These are phyloP conservation scores for Suillus subluteus DNA, from an alignment of 768 basidiomycete species.

Conservation along the genomic window DNA sequence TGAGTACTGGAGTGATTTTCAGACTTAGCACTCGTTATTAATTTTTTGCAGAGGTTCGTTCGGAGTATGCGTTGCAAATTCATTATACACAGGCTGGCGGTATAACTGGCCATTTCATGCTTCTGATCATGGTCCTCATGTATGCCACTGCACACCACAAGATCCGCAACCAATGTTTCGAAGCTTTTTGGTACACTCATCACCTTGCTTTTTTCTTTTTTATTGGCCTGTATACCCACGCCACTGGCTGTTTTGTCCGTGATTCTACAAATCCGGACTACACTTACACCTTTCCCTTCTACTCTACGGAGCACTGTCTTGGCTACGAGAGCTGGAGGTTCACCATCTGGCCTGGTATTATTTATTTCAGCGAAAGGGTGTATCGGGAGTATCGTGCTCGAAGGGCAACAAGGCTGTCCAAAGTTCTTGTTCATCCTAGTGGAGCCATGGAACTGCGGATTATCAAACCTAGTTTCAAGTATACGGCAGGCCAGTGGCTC, in stretches of 20 bases:
- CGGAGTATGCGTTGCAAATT: slow-evolving; percentile 75
- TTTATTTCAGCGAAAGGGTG: slow-evolving; percentile 87
- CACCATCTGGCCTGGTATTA: slow-evolving; percentile 89
- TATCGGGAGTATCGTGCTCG: slow-evolving; percentile 84
- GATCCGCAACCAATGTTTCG: slow-evolving; percentile 88
- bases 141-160: slow-evolving; percentile 90
- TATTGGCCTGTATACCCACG: slow-evolving; percentile 87
- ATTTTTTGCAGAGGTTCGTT: slow-evolving; percentile 68
- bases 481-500: slow-evolving; percentile 90
- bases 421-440: slow-evolving; percentile 88
- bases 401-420: slow-evolving; percentile 75
- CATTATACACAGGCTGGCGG: slow-evolving; percentile 90
- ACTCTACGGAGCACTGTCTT: slow-evolving; percentile 83
- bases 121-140: slow-evolving; percentile 91
- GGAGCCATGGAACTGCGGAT: slow-evolving; percentile 95
- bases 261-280: slow-evolving; percentile 78
- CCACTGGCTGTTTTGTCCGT: slow-evolving; percentile 94
- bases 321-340: slow-evolving; percentile 92
- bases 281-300: slow-evolving; percentile 79
- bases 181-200: slow-evolving; percentile 97
- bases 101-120: slow-evolving; percentile 96
- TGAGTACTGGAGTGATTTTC: slow-evolving; percentile 41
- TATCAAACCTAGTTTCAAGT: slow-evolving; percentile 89
- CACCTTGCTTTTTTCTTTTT: slow-evolving; percentile 95
- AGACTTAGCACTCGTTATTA: neutral